These are phyloP conservation scores for Boletus insuetus DNA, from an alignment of 768 basidiomycete genomes.

Conservation along the genomic window DNA sequence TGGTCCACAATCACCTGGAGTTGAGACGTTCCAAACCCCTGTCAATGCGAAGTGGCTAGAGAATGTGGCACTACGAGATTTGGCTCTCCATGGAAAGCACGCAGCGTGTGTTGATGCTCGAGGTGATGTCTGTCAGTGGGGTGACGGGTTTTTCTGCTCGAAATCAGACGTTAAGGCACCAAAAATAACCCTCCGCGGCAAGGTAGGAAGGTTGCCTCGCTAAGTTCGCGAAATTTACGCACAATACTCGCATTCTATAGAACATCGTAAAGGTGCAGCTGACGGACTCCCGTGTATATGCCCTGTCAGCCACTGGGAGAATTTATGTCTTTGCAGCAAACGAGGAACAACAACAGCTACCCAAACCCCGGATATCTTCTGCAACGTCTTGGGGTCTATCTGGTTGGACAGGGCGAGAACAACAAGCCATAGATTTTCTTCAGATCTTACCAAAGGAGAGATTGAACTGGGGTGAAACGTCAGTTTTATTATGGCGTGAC, in stretches of 20 bases:
- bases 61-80: slow-evolving; percentile 68
- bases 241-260: slow-evolving; percentile 35
- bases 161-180: slow-evolving; percentile 36
- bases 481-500: slow-evolving; percentile 8
- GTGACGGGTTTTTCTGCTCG: slow-evolving; percentile 54
- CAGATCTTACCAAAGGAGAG: slow-evolving; percentile 58
- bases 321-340: slow-evolving; percentile 67
- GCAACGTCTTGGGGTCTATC: slow-evolving; percentile 59
- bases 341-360: slow-evolving; percentile 44
- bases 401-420: slow-evolving; percentile 53
- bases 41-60: slow-evolving; percentile 56
- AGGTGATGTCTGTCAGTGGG: slow-evolving; percentile 87
- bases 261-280: slow-evolving; percentile 65
- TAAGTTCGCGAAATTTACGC: neutral
- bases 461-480: slow-evolving; percentile 70
- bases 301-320: slow-evolving; percentile 72
- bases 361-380: slow-evolving; percentile 39
- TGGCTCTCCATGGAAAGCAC: slow-evolving; percentile 62
- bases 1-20: slow-evolving; percentile 36
- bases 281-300: slow-evolving; percentile 64
- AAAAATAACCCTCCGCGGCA: slow-evolving; percentile 57
- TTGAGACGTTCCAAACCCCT: slow-evolving; percentile 48
- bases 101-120: slow-evolving; percentile 75
- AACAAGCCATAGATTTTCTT: slow-evolving; percentile 51
- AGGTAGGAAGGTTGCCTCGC: slow-evolving; percentile 40